Base-by-base conservation (phyloP, 257 asterid species). In the Rehmannia glutinosa region DNA sequence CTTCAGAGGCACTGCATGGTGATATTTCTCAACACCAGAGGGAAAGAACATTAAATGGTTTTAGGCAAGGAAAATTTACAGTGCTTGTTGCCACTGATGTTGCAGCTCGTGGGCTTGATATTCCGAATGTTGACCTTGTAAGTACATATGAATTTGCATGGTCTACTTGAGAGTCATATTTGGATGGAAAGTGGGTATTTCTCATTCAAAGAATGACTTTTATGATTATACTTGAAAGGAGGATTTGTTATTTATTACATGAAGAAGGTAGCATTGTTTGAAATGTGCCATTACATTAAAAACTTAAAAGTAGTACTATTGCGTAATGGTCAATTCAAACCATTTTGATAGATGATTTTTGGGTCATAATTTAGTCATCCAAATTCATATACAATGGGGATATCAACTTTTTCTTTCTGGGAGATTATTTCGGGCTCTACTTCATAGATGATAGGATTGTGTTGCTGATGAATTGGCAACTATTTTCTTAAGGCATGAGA, bases 21-120 rank as follows among this genome's bases (percentile, higher is more conserved):
- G 97, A 89, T 75, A 89, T 89, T 71, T 89, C 97, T 77, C 97
- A 89, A 57, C 97, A 89, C 80, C 97, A 89, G 79, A 85, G 97
- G 70, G 95, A 89, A 74, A 80, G 95, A 82, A 87, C 97, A 3
- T 69, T 89, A 62, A 89, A 89, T 70, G 90, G 86, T 62, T 89
- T 87, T 74, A 83, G 97, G 64, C 97, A 85, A 74, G 97, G 95
- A 36, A 87, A 82, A 72, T 89, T 87, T 70, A 89, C 93, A 1
- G 97, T 83, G 60, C 93, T 89, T 8, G 95, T 89, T 62, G 97
- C 97, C 33, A 89, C 97, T 73, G 96, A 89, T 74, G 96, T 89
- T 62, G 96, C 96, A 28, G 77, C 97, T 66, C 97, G 93, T 25
- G 97, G 95, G 51, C 95, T 87, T 45, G 97, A 89, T 74, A 87